Conservation (phyloP, 2,329 filamentous ascomycete genomes). For the Ceratocystis papillata region DNA sequence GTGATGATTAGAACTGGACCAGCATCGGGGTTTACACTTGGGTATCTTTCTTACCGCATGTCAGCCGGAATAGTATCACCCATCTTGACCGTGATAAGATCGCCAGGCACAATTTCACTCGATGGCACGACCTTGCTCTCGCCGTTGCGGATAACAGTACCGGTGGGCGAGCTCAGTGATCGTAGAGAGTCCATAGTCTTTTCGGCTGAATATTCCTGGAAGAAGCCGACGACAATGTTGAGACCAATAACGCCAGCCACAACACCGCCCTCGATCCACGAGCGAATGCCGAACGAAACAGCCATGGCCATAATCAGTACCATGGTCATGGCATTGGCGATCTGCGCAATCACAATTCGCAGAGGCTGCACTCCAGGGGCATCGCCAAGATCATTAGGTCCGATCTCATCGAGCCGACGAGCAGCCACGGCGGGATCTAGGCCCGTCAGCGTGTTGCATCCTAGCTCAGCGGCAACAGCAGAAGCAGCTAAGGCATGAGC, state of each 20-base stretch:
- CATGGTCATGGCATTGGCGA: constrained; percentile 50
- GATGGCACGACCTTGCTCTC: constrained; percentile 30
- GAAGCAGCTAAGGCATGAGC: constrained; percentile 45
- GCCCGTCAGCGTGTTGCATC: constrained; percentile 43
- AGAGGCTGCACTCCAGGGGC: constrained; percentile 41
- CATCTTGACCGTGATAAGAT: constrained; percentile 40
- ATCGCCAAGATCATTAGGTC: constrained; percentile 46
- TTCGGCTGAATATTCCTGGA: constrained; percentile 36
- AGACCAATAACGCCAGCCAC: constrained; percentile 43
- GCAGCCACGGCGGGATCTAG: constrained; percentile 43
- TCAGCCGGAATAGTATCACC: constrained; percentile 50
- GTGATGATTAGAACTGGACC: constrained; percentile 30
- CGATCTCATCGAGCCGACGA: constrained; percentile 42
- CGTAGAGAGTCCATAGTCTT: constrained; percentile 36
- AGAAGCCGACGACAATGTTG: constrained; percentile 42
- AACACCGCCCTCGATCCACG: constrained; percentile 43
- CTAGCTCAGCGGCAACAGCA: constrained; percentile 42
- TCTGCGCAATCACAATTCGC: constrained; percentile 48
- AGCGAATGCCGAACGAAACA: constrained; percentile 39
- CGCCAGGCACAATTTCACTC: constrained; percentile 43
- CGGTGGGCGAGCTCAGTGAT: constrained; percentile 32
- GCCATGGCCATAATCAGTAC: constrained; percentile 51
- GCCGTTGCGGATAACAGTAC: constrained; percentile 33
- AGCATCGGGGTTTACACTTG: not conserved
- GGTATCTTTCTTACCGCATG: constrained; percentile 31